Percentiles rank a stretch among this genome's conserved stretches.
phyloP scores from a whole-genome alignment of 805 yeast species.

The Cyberlindnera saturnus region DNA sequence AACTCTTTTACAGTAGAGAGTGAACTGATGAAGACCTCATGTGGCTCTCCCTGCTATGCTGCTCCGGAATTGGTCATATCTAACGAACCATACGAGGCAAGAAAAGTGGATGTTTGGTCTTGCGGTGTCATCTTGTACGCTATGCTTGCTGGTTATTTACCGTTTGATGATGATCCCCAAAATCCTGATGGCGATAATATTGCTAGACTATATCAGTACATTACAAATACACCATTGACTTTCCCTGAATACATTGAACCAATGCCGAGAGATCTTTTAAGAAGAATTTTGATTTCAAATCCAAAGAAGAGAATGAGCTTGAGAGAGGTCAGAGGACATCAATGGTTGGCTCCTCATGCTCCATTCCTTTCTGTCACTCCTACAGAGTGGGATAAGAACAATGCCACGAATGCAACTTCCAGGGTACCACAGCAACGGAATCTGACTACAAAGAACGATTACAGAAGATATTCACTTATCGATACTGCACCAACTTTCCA shows the following conservation, averaged over 20 bases:
- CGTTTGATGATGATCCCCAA: constrained; percentile 95
- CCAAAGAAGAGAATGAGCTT: constrained; percentile 71
- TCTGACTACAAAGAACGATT: constrained; percentile 14
- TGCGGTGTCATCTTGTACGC: constrained; percentile 94
- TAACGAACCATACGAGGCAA: constrained; percentile 81
- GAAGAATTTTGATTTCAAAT: constrained; percentile 79
- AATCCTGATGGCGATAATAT: constrained; percentile 96
- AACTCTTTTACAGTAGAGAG: constrained; percentile 58
- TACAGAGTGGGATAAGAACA: constrained; percentile 73
- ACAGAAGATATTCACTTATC: constrained; percentile 37
- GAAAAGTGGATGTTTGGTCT: constrained; percentile 95
- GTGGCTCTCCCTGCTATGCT: constrained; percentile 98
- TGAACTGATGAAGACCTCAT: constrained; percentile 87
- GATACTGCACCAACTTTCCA: constrained; percentile 37
- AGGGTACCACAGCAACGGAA: constrained; percentile 25
- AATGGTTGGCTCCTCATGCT: constrained; percentile 84
- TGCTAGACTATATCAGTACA: constrained; percentile 83
- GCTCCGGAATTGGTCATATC: constrained; percentile 95
- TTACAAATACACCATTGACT: constrained; percentile 84
- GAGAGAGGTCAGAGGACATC: constrained; percentile 68
- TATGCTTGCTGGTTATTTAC: constrained; percentile 94
- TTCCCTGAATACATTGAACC: constrained; percentile 93
- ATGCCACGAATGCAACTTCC: constrained; percentile 23
- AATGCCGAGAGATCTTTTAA: constrained; percentile 80
- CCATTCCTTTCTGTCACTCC: constrained; percentile 81